Evolutionary conservation across 2,329 filamentous ascomycete species (phyloP).

Genomic region (Colletotrichum sp.): DNA sequence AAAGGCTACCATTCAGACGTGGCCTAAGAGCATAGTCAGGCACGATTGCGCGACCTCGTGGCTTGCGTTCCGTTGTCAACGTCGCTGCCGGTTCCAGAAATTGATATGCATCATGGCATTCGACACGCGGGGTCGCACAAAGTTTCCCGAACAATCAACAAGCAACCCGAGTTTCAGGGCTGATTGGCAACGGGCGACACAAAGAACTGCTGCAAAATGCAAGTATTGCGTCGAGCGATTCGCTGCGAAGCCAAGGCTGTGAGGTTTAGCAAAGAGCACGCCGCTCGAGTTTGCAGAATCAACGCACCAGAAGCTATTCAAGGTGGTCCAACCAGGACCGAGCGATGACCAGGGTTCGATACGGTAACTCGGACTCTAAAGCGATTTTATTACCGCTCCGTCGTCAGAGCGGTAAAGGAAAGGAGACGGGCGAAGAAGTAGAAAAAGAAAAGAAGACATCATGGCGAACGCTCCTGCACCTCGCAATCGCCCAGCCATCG

Average conservation of each 20-base stretch:
- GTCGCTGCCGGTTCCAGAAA: neutral
- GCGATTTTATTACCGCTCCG: neutral
- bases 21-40: neutral
- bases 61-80: neutral
- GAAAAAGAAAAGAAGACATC: neutral
- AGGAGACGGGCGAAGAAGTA: neutral
- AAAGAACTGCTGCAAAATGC: neutral
- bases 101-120: neutral
- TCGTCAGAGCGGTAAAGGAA: conserved; percentile 10
- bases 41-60: neutral
- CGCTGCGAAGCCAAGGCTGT: neutral
- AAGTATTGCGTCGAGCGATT: neutral
- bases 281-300: neutral
- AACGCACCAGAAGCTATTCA: neutral
- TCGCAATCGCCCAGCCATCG: conserved; percentile 9
- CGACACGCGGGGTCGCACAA: neutral
- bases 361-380: neutral
- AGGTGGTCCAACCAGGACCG: conserved; percentile 3
- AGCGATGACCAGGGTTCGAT: conserved; percentile 5
- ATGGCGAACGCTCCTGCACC: conserved; percentile 16
- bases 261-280: neutral
- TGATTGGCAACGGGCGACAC: neutral
- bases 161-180: neutral
- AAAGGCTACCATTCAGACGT: neutral
- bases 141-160: neutral